Evolutionary conservation across 78 protist genomes (phyloP).

Genomic region (Dictyostelium purpureum): DNA sequence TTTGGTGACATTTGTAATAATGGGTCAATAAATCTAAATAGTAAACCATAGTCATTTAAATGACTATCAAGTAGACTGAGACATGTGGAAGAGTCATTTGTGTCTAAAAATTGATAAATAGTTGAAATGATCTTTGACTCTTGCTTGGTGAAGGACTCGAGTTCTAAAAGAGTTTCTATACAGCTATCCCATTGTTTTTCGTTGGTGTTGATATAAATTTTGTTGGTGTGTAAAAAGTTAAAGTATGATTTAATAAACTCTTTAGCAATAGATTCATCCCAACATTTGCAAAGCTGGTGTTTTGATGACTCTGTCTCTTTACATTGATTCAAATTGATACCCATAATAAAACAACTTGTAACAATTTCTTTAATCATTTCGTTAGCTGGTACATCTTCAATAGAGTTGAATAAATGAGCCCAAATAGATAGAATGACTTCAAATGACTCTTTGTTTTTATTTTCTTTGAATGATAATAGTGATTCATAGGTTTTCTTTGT

Average conservation of each 20-base stretch:
- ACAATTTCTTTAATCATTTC: constrained; percentile 49
- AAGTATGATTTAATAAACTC: constrained; percentile 34
- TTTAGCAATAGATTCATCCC: constrained; percentile 34
- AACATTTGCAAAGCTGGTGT: constrained; percentile 55
- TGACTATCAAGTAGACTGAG: neutral
- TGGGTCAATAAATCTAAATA: constrained; percentile 43
- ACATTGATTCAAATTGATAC: neutral
- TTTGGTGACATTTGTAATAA: constrained; percentile 12
- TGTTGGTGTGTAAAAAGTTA: constrained; percentile 7
- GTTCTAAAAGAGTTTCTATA: constrained; percentile 34
- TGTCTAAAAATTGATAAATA: constrained; percentile 30
- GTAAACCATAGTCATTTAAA: constrained; percentile 12
- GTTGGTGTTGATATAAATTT: neutral
- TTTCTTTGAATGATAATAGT: neutral
- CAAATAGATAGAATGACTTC: constrained; percentile 38
- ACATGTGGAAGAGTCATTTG: neutral
- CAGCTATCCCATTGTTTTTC: constrained; percentile 44
- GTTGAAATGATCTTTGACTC: constrained; percentile 29
- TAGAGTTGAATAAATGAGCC: neutral
- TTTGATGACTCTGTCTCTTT: neutral
- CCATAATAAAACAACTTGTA: constrained; percentile 60
- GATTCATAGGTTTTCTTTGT: constrained; percentile 47
- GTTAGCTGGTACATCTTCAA: constrained; percentile 24
- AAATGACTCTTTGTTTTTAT: neutral
- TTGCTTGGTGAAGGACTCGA: constrained; percentile 34